Base-by-base conservation (phyloP, 345 rosid genomes). In the Eucalyptus pauciflora region DNA sequence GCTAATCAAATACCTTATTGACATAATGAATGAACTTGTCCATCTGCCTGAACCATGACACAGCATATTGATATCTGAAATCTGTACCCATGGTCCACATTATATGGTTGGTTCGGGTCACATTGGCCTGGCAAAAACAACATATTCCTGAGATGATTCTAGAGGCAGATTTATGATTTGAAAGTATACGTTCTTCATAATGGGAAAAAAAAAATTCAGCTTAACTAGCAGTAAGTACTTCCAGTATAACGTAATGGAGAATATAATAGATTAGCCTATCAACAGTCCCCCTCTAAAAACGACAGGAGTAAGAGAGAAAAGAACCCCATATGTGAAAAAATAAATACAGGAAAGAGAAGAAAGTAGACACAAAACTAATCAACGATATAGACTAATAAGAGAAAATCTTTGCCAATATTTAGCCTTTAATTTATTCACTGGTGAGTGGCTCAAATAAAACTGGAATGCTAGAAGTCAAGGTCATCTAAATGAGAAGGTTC, bases 21-120 rank as follows among this genome's bases (percentile, higher is more conserved):
- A 97, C 97, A 93, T 97, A 97, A 92, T 96, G 99, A 91, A 97
- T 96, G 92, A 96, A 96, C 93, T 97, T 97, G 94, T 97, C 99
- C 93, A 96, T 97, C 93, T 97, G 99, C 93, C 97, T 93, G 91
- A 95, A 97, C 99, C 99, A 97, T 85, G 99, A 96, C 91, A 93
- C 90, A 86, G 99, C 99, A 90, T 96, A 97, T 89, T 96, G 99
- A 92, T 97, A 97, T 79, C 98, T 96, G 89, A 97, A 97, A 92
- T 97, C 99, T 50, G 99, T 96, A 90, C 99, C 99, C 99, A 96
- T 97, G 86, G 91, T 46, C 99, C 99, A 97, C 99, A 97, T 97
- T 88, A 96, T 92, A 92, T 97, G 99, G 92, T 95, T 96, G 92
- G 97, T 95, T 92, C 96, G 93, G 86, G 99, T 97, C 81, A 97